Evolutionary conservation across 768 basidiomycete genomes (phyloP).

Genomic region (Mycena indigotica): DNA sequence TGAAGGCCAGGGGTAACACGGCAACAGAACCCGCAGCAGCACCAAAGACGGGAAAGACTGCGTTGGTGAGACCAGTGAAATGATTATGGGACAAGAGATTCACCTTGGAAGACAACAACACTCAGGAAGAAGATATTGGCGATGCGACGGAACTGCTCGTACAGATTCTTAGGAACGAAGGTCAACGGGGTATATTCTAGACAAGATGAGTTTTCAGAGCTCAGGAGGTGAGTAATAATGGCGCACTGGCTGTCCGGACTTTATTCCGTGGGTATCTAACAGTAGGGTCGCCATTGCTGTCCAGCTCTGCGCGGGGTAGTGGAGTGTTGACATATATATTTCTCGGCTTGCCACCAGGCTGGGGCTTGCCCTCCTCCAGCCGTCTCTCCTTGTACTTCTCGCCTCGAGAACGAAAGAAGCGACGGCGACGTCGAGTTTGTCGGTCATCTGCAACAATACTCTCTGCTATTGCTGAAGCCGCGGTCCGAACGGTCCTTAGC

Average conservation of each 20-base stretch:
- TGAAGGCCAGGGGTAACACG: conserved; percentile 84
- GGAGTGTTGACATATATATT: conserved; percentile 83
- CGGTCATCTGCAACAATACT: conserved; percentile 79
- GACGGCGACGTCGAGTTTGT: conserved; percentile 58
- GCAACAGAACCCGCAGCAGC: conserved; percentile 81
- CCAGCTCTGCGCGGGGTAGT: conserved; percentile 64
- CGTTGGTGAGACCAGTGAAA: conserved; percentile 6
- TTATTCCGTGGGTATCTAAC: conserved; percentile 88
- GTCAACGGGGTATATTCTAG: conserved; percentile 88
- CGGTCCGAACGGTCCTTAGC: conserved; percentile 89
- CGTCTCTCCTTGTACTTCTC: conserved; percentile 39
- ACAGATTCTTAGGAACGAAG: conserved; percentile 92
- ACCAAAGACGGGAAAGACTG: conserved; percentile 91
- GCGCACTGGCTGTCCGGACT: conserved; percentile 84
- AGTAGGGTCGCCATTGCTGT: conserved; percentile 73
- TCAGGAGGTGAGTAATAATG: neutral
- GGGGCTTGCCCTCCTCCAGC: neutral
- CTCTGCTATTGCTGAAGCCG: conserved; percentile 87
- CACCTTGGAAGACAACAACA: conserved; percentile 80
- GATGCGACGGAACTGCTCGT: conserved; percentile 90
- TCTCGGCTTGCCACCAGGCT: conserved; percentile 42
- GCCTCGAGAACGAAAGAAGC: conserved; percentile 56
- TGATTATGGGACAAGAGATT: conserved; percentile 22
- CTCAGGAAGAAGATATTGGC: conserved; percentile 93
- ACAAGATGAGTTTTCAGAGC: conserved; percentile 3